phyloP scores from a whole-genome alignment of 805 yeast species.

The Ogataea ganodermae region DNA sequence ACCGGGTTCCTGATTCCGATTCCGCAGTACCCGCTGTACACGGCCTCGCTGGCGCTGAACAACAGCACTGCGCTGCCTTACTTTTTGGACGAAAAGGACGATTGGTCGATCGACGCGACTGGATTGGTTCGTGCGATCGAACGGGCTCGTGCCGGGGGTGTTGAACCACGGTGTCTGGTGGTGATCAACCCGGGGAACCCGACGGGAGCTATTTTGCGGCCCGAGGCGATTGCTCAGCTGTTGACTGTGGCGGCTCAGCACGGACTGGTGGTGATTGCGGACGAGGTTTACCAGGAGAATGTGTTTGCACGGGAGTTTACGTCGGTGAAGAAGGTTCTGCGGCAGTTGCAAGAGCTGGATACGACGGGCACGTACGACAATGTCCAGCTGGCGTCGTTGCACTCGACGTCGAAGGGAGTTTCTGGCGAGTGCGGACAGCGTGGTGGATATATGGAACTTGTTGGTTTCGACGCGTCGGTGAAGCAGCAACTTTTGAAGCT shows the following conservation, averaged over 20 bases:
- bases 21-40: slow-evolving; percentile 96
- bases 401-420: slow-evolving; percentile 97
- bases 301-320: slow-evolving; percentile 78
- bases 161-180: slow-evolving; percentile 76
- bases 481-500: slow-evolving; percentile 74
- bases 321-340: slow-evolving; percentile 80
- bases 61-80: slow-evolving; percentile 85
- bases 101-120: slow-evolving; percentile 81
- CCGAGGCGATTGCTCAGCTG: slow-evolving; percentile 67
- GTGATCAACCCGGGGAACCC: slow-evolving; percentile 99
- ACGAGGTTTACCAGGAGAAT: slow-evolving; percentile 97
- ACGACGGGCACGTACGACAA: slow-evolving; percentile 58
- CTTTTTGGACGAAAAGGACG: slow-evolving; percentile 73
- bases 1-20: slow-evolving; percentile 92
- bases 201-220: slow-evolving; percentile 81
- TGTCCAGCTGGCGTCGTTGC: slow-evolving; percentile 90
- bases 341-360: slow-evolving; percentile 56
- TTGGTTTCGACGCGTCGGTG: slow-evolving; percentile 75
- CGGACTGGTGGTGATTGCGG: slow-evolving; percentile 88
- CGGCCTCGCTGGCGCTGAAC: slow-evolving; percentile 88
- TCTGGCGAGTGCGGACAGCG: slow-evolving; percentile 99
- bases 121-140: slow-evolving; percentile 59
- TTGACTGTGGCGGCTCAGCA: slow-evolving; percentile 80
- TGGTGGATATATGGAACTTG: slow-evolving; percentile 96
- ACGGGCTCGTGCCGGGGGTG: slow-evolving; percentile 50